Conservation (phyloP, 495 filamentous ascomycete species). For the Daldinia caldariorum region DNA sequence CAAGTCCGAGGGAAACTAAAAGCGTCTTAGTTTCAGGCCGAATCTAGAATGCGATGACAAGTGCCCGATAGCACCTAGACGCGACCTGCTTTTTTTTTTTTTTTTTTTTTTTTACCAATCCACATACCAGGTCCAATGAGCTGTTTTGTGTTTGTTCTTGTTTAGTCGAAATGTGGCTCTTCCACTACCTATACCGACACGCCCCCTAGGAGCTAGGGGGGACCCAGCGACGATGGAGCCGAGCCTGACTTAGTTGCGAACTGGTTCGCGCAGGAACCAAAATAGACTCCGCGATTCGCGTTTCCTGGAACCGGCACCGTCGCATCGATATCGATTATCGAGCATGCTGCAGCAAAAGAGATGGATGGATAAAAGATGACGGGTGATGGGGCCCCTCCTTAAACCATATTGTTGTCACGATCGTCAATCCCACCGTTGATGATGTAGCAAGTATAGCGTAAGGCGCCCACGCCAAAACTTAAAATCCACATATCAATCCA, state of each 20-base stretch:
- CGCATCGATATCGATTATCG: neutral
- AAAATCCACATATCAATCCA: slow-evolving; percentile 5
- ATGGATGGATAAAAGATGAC: neutral
- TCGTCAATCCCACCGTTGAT: slow-evolving; percentile 8
- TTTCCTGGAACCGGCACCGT: neutral
- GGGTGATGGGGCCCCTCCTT: neutral
- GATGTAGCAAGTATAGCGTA: neutral
- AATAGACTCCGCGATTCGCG: slow-evolving; percentile 20
- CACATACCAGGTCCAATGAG: neutral
- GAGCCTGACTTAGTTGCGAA: slow-evolving; percentile 9
- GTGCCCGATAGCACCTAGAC: slow-evolving; percentile 8
- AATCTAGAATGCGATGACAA: slow-evolving; percentile 27
- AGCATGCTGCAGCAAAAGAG: neutral
- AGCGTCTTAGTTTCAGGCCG: slow-evolving; percentile 14
- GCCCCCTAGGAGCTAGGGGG: neutral
- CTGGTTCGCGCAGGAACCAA: slow-evolving; percentile 17
- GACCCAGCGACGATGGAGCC: slow-evolving; percentile 7
- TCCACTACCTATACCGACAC: slow-evolving; percentile 13
- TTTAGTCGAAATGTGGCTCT: slow-evolving; percentile 4
- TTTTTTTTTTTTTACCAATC: neutral
- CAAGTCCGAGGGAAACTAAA: neutral
- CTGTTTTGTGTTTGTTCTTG: neutral
- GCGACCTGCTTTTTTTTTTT: neutral
- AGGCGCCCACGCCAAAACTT: slow-evolving; percentile 12
- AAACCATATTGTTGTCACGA: slow-evolving; percentile 7